Percentiles rank a stretch among this genome's conserved stretches.
phyloP scores from a whole-genome alignment of 148 eudicot species.

The Heliosperma pusillum region DNA sequence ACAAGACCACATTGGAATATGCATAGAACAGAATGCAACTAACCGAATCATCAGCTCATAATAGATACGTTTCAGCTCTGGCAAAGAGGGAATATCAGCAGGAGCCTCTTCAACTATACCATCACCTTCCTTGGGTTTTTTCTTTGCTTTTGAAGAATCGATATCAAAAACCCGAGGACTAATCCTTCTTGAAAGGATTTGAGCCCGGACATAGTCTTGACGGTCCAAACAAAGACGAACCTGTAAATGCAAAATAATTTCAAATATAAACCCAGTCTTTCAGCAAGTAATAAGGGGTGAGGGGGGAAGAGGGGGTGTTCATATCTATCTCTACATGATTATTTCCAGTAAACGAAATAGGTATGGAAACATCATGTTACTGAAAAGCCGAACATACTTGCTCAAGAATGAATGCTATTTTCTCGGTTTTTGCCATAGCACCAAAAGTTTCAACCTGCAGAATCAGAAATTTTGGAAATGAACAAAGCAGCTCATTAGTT shows the following conservation, averaged over 20 bases:
- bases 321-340: background rate
- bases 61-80: constrained; percentile 69
- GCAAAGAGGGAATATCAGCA: constrained; percentile 68
- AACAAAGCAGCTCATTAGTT: background rate
- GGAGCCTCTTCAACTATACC: constrained; percentile 75
- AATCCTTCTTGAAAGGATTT: constrained; percentile 85
- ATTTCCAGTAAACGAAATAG: background rate
- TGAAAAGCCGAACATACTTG: constrained; percentile 51
- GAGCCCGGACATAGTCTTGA: constrained; percentile 87
- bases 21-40: constrained; percentile 6
- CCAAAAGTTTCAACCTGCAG: constrained; percentile 93
- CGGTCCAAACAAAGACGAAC: constrained; percentile 90
- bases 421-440: constrained; percentile 97
- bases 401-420: constrained; percentile 89
- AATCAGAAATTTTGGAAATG: background rate
- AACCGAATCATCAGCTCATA: constrained; percentile 81
- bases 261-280: background rate
- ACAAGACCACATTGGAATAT: background rate
- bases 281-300: background rate
- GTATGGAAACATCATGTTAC: background rate
- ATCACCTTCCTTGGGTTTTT: constrained; percentile 80
- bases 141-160: constrained; percentile 76
- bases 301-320: background rate
- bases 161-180: constrained; percentile 89
- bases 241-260: constrained; percentile 30